Conservation (phyloP, 345 rosid genomes). For the Toxicodendron radicans region DNA sequence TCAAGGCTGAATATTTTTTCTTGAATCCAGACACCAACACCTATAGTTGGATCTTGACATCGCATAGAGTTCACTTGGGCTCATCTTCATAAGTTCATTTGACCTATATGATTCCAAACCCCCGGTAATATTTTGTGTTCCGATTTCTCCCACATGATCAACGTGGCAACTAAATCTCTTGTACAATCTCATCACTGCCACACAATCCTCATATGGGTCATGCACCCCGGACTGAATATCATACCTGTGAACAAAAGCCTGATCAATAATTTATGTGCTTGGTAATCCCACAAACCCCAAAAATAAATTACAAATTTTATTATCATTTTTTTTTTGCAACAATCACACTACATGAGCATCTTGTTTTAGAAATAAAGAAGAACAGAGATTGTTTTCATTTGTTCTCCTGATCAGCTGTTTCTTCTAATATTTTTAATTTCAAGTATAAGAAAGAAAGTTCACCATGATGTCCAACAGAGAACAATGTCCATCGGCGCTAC, state of each 20-base stretch:
- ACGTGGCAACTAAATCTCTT: constrained; percentile 60
- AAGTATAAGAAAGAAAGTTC: not conserved
- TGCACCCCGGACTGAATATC: constrained; percentile 58
- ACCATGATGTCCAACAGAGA: not conserved
- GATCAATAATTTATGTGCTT: not conserved
- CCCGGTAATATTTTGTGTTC: constrained; percentile 9
- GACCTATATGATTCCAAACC: constrained; percentile 42
- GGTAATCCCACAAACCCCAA: not conserved
- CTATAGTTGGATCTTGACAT: constrained; percentile 53
- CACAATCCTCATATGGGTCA: constrained; percentile 68
- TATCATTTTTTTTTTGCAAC: too few relatives aligned
- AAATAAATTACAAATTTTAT: not conserved
- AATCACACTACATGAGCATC: not conserved
- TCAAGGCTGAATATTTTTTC: constrained; percentile 4
- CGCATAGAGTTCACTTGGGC: constrained; percentile 51
- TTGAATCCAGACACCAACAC: constrained; percentile 70
- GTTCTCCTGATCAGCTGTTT: not conserved
- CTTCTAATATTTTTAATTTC: not conserved
- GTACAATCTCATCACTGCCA: constrained; percentile 71
- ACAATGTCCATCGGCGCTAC: not conserved
- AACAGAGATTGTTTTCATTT: not conserved
- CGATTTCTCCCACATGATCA: constrained; percentile 35
- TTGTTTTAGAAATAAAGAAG: too few relatives aligned
- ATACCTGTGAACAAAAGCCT: constrained; percentile 44
- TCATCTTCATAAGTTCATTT: constrained; percentile 60